Evolutionary conservation across 2,329 filamentous ascomycete genomes (phyloP), one percentile per base, ranked within the genome.

Genomic region (Cladosporium sp.): DNA sequence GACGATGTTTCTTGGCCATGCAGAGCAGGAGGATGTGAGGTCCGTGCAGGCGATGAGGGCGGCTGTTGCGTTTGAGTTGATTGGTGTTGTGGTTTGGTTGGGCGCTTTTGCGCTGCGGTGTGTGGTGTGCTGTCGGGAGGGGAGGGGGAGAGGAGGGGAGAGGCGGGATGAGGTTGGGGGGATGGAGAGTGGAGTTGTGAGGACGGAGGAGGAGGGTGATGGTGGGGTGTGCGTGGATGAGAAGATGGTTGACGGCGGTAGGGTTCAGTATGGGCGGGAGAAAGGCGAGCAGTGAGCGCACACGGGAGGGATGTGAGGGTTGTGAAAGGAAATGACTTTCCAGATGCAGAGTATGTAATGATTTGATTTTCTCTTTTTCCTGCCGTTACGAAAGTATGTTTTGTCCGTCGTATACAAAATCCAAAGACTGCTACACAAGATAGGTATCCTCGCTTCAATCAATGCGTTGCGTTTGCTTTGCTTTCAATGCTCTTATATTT

Each of bases 401-500:
- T n/a, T 36, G 32, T 29, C 34, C 24, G 15, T 9, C 39, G 32
- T 39, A 30, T 47, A 47, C 43, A 47, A 39, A 47, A 29, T 13
- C 18, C 17, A 34, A 32, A 32, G n/a, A 15, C 20, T 20, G 39
- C 43, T 47, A 47, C 43, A 38, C 43, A 47, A 47, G 22, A 39
- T 47, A 47, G 43, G 43, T 47, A 47, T 47, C 43, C 43, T 20
- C 43, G 41, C 24, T 42, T 42, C 17, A 12, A 17, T 43, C 29
- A 27, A 13, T 34, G 32, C n/a, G 11, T 39, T 39, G 37, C 18
- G 37, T 13, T 19, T 39, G 37, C 13, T 39, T 20, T 37, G 29
- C 43, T 36, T 15, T 11, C n/a, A n/a, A n/a, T n/a, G n/a, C n/a
- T n/a, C 30, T 65, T 60, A 65, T 37, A 68, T 67, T 53, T 67